phyloP scores from a whole-genome alignment of 2,329 filamentous ascomycete species.

The Dothistroma pini region DNA sequence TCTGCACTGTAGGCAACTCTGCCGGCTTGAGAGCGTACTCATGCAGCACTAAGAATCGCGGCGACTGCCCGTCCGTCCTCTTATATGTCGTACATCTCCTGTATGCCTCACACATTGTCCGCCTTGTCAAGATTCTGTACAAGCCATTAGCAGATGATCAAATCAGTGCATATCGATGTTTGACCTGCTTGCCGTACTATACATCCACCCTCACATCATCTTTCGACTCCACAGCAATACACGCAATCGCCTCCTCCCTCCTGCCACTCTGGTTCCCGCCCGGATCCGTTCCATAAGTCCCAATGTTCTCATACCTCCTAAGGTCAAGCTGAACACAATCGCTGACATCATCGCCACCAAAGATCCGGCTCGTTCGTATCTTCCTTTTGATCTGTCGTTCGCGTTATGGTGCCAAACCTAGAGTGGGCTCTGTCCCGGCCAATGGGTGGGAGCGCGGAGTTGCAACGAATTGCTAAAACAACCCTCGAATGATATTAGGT shows the following conservation, averaged over 20 bases:
- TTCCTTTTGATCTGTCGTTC: too few relatives aligned
- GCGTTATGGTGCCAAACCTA: too few relatives aligned
- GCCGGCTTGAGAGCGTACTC: slow-evolving; percentile 23
- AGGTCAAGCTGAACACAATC: slow-evolving; percentile 14
- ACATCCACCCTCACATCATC: slow-evolving; percentile 27
- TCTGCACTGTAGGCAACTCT: slow-evolving; percentile 22
- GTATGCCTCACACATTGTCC: slow-evolving; percentile 22
- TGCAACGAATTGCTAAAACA: too few relatives aligned
- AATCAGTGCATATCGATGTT: not conserved
- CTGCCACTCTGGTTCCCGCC: slow-evolving; percentile 6
- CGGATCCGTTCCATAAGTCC: slow-evolving; percentile 20
- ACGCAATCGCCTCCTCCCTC: slow-evolving; percentile 11
- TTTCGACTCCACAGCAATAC: slow-evolving; percentile 25
- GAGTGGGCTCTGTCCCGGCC: too few relatives aligned
- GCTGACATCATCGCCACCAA: slow-evolving; percentile 11
- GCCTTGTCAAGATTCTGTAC: slow-evolving; percentile 22
- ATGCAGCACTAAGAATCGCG: slow-evolving; percentile 24
- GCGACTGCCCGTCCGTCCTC: slow-evolving; percentile 11
- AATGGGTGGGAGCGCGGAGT: too few relatives aligned
- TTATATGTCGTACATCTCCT: slow-evolving; percentile 26
- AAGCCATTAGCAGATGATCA: not conserved
- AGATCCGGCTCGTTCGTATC: slow-evolving; percentile 7
- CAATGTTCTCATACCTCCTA: slow-evolving; percentile 17
- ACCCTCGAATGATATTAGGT: too few relatives aligned
- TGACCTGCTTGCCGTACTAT: slow-evolving; percentile 29